Conservation (phyloP, 345 rosid genomes). For the Xanthoceras sorbifolium region DNA sequence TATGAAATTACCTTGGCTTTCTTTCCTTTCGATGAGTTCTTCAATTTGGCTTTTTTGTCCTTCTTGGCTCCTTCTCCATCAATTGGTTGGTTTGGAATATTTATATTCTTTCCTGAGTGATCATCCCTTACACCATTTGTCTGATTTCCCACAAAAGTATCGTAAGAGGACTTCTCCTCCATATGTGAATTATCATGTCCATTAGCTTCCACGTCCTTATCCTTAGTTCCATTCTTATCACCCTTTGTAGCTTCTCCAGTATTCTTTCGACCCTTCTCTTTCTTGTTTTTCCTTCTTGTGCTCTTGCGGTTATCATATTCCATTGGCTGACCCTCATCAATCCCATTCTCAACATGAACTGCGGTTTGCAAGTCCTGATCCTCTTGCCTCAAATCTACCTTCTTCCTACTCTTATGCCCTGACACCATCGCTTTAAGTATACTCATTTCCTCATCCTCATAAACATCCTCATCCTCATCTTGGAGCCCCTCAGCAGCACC, state of each 20-base stretch:
- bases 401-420: constrained; percentile 50
- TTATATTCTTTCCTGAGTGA: constrained; percentile 32
- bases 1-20: constrained; percentile 61
- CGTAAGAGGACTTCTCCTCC: constrained; percentile 36
- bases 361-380: constrained; percentile 24
- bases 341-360: constrained; percentile 40
- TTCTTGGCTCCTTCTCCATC: constrained; percentile 46
- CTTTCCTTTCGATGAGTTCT: constrained; percentile 73
- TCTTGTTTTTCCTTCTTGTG: constrained; percentile 53
- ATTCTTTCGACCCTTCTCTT: constrained; percentile 44
- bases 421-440: constrained; percentile 74
- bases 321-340: constrained; percentile 39
- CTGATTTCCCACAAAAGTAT: constrained; percentile 26
- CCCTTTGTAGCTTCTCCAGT: constrained; percentile 31
- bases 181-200: constrained; percentile 26
- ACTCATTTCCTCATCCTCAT: constrained; percentile 45
- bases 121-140: constrained; percentile 31
- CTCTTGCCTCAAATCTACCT: constrained; percentile 31
- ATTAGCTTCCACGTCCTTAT: constrained; percentile 30
- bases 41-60: constrained; percentile 47
- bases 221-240: constrained; percentile 31
- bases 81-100: constrained; percentile 29
- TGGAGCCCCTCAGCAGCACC: constrained; percentile 31
- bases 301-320: constrained; percentile 49
- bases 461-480: constrained; percentile 29